phyloP scores from a whole-genome alignment of 805 yeast genomes.

The Vanderwaltozyma verrucispora region DNA sequence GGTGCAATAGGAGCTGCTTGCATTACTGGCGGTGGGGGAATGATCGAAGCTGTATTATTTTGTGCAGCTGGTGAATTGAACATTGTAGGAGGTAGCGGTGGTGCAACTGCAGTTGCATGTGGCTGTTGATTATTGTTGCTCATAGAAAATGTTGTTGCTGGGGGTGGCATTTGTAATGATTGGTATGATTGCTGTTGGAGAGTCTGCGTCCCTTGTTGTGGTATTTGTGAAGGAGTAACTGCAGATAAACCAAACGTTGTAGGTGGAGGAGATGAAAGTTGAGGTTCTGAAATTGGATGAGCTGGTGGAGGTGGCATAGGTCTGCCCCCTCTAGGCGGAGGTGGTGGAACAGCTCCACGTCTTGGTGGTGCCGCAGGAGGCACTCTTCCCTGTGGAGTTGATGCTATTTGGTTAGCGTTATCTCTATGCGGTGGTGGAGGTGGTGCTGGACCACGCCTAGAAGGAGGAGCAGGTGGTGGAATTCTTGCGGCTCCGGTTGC shows the following conservation, averaged over 20 bases:
- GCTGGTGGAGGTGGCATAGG: conserved; percentile 8
- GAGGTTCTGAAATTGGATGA: not conserved
- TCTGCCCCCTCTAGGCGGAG: conserved; percentile 13
- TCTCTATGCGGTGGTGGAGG: conserved; percentile 20
- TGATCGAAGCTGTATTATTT: no score
- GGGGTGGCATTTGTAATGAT: conserved; percentile 2
- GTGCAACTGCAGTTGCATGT: no score
- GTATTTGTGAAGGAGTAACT: no score
- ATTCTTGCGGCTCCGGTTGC: conserved; percentile 7
- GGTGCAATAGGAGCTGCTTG: no score
- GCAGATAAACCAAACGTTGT: not conserved
- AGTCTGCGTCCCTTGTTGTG: no score
- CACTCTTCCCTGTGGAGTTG: conserved; percentile 17
- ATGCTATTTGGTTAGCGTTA: conserved; percentile 11
- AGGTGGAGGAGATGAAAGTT: conserved; percentile 3
- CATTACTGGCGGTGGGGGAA: no score
- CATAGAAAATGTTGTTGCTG: no score
- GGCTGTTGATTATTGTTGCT: no score
- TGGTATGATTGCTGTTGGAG: no score
- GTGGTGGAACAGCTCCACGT: conserved; percentile 16
- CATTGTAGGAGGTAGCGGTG: no score
- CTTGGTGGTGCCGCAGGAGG: conserved; percentile 17
- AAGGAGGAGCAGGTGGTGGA: conserved; percentile 15
- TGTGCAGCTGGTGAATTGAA: conserved; percentile 12
- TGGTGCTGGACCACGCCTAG: conserved; percentile 26